These are phyloP conservation scores for Verticillium klebahnii DNA, from an alignment of 2,329 filamentous ascomycete genomes.

Conservation along the genomic window DNA sequence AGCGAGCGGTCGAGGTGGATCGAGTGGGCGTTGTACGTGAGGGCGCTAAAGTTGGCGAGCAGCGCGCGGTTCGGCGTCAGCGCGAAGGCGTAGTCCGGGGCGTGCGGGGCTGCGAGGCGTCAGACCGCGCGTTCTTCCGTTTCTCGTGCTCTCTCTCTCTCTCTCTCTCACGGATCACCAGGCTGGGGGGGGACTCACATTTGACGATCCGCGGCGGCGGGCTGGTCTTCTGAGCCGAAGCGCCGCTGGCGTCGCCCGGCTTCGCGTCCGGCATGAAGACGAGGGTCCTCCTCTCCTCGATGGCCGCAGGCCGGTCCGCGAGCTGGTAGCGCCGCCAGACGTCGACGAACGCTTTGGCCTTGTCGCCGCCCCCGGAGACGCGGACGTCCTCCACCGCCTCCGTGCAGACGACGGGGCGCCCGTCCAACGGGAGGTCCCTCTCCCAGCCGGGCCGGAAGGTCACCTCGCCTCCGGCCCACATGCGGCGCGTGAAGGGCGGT, in stretches of 20 bases:
- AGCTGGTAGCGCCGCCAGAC: conserved; percentile 41
- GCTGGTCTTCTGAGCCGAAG: conserved; percentile 7
- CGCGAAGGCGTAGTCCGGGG: conserved; percentile 36
- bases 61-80: conserved; percentile 65
- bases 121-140: conserved; percentile 1
- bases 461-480: conserved; percentile 85
- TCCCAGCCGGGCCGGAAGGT: conserved; percentile 38
- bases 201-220: conserved; percentile 14
- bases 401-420: conserved; percentile 33
- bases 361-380: conserved; percentile 23
- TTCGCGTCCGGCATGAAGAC: conserved; percentile 42
- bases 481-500: conserved; percentile 63
- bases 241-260: background rate
- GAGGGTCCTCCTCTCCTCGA: conserved; percentile 45
- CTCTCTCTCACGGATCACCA: too few species aligned
- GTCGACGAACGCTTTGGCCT: conserved; percentile 45
- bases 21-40: conserved; percentile 87
- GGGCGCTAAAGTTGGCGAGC: conserved; percentile 84
- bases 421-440: conserved; percentile 30
- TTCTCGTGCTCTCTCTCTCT: too few species aligned
- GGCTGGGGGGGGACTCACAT: conserved; percentile 12
- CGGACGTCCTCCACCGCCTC: conserved; percentile 39
- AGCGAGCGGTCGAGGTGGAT: conserved; percentile 78
- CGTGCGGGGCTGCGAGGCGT: conserved; percentile 25
- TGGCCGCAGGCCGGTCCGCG: conserved; percentile 18